Conservation (phyloP, 2,329 filamentous ascomycete genomes). For the Laburnicola sp. region DNA sequence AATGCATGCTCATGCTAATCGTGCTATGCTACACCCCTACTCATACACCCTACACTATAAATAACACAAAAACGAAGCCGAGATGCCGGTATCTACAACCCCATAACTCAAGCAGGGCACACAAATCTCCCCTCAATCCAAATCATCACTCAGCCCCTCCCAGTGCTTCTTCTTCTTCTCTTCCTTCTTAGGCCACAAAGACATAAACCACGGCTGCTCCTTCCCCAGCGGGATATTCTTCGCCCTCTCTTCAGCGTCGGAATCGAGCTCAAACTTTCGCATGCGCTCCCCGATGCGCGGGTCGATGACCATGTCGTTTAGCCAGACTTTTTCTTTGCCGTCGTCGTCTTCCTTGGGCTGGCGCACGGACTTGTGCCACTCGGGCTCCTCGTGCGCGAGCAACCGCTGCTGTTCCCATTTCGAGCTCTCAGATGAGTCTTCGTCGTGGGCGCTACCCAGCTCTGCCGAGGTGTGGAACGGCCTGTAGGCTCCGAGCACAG, state of each 20-base stretch:
- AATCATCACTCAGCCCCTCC: constrained; percentile 38
- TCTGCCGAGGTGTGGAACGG: constrained; percentile 46
- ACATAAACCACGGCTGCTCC: constrained; percentile 33
- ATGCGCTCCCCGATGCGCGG: constrained; percentile 75
- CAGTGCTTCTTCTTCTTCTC: constrained; percentile 32
- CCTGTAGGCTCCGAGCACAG: constrained; percentile 66
- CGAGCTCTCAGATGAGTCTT: constrained; percentile 36
- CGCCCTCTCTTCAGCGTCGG: constrained; percentile 71
- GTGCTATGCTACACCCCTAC: constrained; percentile 31
- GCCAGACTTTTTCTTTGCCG: constrained; percentile 66
- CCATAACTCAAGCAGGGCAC: background rate
- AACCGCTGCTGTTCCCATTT: constrained; percentile 65
- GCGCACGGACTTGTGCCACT: constrained; percentile 83
- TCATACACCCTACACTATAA: constrained; percentile 26
- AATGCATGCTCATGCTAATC: background rate
- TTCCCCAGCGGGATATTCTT: constrained; percentile 24
- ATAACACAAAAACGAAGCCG: constrained; percentile 26
- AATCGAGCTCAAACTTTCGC: constrained; percentile 72
- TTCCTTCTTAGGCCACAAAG: constrained; percentile 39
- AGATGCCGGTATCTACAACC: constrained; percentile 20
- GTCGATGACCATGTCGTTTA: constrained; percentile 74
- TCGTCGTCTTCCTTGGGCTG: constrained; percentile 55
- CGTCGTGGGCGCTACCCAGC: constrained; percentile 31
- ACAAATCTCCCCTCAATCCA: constrained; percentile 9
- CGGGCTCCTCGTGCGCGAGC: constrained; percentile 71